These are phyloP conservation scores for Corylus americana DNA, from an alignment of 306 rosid genomes.

Conservation along the genomic window DNA sequence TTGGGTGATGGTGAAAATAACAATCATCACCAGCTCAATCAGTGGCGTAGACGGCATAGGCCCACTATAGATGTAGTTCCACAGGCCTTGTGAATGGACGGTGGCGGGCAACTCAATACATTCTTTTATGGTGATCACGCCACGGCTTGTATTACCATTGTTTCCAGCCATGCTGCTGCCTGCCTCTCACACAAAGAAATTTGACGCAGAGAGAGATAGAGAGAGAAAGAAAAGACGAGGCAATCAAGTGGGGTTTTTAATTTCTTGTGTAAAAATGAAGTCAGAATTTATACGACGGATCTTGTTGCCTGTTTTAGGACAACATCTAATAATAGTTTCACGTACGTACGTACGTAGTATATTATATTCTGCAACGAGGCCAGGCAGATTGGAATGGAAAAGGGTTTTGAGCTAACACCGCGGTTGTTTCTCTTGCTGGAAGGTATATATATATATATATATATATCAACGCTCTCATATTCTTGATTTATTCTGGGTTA, in stretches of 20 bases:
- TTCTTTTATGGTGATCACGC: neutral
- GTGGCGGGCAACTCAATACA: neutral
- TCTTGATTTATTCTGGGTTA: neutral
- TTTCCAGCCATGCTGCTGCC: neutral
- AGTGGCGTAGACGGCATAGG: conserved; percentile 5
- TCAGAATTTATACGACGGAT: no score
- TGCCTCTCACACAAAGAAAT: neutral
- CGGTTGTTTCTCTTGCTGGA: neutral
- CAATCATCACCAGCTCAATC: conserved; percentile 45
- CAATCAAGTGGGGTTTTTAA: no score
- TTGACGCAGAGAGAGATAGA: no score
- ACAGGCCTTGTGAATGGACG: neutral
- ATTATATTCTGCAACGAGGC: no score
- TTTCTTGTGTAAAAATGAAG: no score
- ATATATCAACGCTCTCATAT: no score
- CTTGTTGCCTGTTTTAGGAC: no score
- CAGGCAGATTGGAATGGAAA: no score
- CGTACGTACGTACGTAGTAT: no score
- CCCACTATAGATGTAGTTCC: neutral
- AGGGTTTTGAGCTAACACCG: neutral
- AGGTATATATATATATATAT: neutral
- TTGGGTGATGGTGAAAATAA: conserved; percentile 40
- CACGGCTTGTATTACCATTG: neutral
- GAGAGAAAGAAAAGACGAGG: no score
- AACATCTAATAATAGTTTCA: no score